phyloP scores from a whole-genome alignment of 2,329 filamentous ascomycete species.

The Amesomyces nigricolor region DNA sequence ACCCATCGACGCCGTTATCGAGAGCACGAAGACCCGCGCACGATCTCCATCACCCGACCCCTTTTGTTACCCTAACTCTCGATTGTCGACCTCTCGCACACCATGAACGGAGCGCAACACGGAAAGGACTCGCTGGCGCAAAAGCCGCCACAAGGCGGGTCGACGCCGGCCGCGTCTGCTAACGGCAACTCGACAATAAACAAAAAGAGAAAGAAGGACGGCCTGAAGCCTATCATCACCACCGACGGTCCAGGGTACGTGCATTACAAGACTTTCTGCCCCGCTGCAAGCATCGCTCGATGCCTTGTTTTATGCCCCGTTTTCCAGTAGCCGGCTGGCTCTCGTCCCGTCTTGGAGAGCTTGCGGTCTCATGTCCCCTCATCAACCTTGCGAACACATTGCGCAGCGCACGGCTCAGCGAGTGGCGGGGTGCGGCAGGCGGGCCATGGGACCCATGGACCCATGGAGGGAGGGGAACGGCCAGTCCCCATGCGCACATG shows the following conservation, averaged over 20 bases:
- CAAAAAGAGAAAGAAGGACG: constrained; percentile 73
- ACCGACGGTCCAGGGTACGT: constrained; percentile 49
- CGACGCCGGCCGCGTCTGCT: constrained; percentile 17
- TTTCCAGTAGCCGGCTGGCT: constrained; percentile 4
- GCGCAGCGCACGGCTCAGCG: constrained; percentile 13
- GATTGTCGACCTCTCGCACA: constrained; percentile 15
- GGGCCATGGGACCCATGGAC: constrained; percentile 14
- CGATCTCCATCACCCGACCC: constrained; percentile 3
- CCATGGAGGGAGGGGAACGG: constrained; percentile 20
- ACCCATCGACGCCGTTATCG: constrained; percentile 8
- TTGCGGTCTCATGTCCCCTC: constrained; percentile 2
- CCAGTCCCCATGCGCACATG: constrained; percentile 22
- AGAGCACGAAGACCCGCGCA: constrained; percentile 13
- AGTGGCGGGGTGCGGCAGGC: constrained; percentile 28
- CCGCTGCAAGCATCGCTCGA: constrained; percentile 13
- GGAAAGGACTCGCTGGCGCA: constrained; percentile 21
- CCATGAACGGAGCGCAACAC: constrained; percentile 28
- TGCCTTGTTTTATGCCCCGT: background rate
- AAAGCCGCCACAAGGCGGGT: constrained; percentile 17
- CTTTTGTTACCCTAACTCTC: constrained; percentile 12
- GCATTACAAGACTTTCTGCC: constrained; percentile 18
- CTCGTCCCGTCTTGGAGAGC: constrained; percentile 1
- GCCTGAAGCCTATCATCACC: constrained; percentile 70
- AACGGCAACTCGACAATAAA: constrained; percentile 31
- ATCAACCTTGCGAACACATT: constrained; percentile 13